Conservation (phyloP, 2,329 filamentous ascomycete genomes). For the Pseudocercospora musae region DNA sequence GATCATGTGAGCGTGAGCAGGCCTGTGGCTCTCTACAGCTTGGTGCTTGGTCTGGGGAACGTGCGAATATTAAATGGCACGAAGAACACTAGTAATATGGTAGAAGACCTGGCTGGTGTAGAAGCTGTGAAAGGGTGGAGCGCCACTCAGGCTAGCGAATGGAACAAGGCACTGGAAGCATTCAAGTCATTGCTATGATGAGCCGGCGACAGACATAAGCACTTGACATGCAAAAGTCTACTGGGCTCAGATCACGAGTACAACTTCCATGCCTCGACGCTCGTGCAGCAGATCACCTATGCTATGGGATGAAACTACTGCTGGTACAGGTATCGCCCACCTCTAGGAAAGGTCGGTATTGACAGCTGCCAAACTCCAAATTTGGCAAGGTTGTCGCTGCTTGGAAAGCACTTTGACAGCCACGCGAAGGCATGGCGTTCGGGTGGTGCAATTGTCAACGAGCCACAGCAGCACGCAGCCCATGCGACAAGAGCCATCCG, state of each 20-base stretch:
- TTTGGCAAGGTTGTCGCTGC: background rate
- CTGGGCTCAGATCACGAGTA: background rate
- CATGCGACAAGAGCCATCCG: background rate
- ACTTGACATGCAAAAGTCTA: background rate
- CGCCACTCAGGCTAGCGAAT: conserved; percentile 1
- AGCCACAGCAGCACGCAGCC: background rate
- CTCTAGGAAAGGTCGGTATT: background rate
- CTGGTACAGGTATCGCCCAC: background rate
- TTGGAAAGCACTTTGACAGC: background rate
- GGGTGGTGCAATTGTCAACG: background rate
- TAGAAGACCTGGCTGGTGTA: conserved; percentile 49
- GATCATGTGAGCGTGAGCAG: conserved; percentile 40
- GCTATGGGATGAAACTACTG: background rate
- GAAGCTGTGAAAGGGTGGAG: conserved; percentile 18
- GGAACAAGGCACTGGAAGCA: background rate
- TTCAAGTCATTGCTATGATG: conserved; percentile 16
- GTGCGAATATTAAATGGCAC: conserved; percentile 57
- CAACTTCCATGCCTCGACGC: background rate
- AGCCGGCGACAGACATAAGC: background rate
- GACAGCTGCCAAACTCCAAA: background rate
- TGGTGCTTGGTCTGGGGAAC: conserved; percentile 53
- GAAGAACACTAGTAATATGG: conserved; percentile 51
- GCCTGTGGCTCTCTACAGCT: conserved; percentile 53
- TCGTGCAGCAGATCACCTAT: background rate
- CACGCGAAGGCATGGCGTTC: background rate